A percentile compares a stretch with the other conserved stretches of the same genome.
phyloP scores from a whole-genome alignment of 371 early-diverging fungal genomes.

The Cokeromyces recurvatus region DNA sequence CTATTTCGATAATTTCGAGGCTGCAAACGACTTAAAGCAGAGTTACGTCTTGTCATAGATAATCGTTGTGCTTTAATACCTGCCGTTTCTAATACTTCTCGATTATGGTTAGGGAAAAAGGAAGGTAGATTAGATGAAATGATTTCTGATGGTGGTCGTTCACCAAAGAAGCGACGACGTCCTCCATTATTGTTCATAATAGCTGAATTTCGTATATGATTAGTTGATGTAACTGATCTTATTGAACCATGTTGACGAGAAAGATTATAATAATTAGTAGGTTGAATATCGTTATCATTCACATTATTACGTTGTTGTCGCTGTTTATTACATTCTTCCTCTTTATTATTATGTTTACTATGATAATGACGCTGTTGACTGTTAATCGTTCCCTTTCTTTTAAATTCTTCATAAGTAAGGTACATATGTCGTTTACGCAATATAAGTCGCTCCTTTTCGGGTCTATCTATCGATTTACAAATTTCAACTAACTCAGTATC shows the following conservation, averaged over 20 bases:
- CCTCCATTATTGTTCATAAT: conserved; percentile 1
- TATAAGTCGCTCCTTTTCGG: conserved; percentile 73
- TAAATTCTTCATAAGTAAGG: conserved; percentile 56
- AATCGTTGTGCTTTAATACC: conserved; percentile 46
- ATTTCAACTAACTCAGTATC: conserved; percentile 71
- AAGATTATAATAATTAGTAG: background rate
- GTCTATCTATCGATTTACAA: conserved; percentile 62
- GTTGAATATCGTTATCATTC: no score
- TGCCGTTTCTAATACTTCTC: conserved; percentile 44
- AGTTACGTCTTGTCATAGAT: conserved; percentile 38
- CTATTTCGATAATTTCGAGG: conserved; percentile 34
- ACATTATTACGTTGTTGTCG: no score
- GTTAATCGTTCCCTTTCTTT: conserved; percentile 49
- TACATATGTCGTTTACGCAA: conserved; percentile 70
- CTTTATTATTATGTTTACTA: background rate
- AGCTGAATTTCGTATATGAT: conserved; percentile 5
- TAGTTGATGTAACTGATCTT: background rate
- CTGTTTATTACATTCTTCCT: no score
- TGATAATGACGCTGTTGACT: conserved; percentile 14
- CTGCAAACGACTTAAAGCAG: conserved; percentile 16
- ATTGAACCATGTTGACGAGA: background rate
- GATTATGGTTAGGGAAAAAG: conserved; percentile 79
- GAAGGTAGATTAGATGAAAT: conserved; percentile 83
- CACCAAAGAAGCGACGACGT: conserved; percentile 72
- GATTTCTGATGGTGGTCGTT: conserved; percentile 89